A percentile compares a stretch with the other conserved stretches of the same genome.
phyloP scores from a whole-genome alignment of 495 filamentous ascomycete genomes.

The Penicillium bialowiezense region DNA sequence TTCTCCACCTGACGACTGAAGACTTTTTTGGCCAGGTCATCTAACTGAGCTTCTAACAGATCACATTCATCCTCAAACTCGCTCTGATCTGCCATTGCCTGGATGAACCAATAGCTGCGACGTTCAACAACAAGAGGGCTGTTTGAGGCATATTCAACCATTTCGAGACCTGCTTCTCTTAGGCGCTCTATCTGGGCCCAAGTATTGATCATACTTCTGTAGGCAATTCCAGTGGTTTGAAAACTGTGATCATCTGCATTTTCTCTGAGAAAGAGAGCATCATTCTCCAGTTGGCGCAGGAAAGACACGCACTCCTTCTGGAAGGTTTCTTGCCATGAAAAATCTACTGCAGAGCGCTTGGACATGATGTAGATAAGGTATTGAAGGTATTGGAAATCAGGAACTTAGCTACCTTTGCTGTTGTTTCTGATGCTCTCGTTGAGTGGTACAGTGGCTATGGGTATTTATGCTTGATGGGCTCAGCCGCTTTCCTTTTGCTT shows the following conservation, averaged over 20 bases:
- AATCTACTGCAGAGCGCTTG: neutral
- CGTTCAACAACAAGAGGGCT: neutral
- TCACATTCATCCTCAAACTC: neutral
- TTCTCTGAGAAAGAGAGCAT: neutral
- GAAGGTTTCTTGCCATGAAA: neutral
- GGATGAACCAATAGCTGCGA: neutral
- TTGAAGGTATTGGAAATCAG: too few species aligned
- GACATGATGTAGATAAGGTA: neutral
- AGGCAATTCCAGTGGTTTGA: neutral
- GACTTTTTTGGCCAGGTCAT: neutral
- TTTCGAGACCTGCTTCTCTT: neutral
- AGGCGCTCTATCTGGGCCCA: neutral
- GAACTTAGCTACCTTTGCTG: too few species aligned
- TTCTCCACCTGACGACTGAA: neutral
- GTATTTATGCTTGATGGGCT: too few species aligned
- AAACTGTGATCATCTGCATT: neutral
- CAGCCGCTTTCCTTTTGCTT: too few species aligned
- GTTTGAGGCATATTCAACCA: neutral
- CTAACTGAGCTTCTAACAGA: neutral
- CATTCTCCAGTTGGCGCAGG: neutral
- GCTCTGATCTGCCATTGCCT: neutral
- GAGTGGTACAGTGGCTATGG: too few species aligned
- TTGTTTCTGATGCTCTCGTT: too few species aligned
- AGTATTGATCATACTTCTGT: neutral
- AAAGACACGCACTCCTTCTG: neutral